Conservation (phyloP, 2,329 filamentous ascomycete species). For the Fusarium kyushuense region DNA sequence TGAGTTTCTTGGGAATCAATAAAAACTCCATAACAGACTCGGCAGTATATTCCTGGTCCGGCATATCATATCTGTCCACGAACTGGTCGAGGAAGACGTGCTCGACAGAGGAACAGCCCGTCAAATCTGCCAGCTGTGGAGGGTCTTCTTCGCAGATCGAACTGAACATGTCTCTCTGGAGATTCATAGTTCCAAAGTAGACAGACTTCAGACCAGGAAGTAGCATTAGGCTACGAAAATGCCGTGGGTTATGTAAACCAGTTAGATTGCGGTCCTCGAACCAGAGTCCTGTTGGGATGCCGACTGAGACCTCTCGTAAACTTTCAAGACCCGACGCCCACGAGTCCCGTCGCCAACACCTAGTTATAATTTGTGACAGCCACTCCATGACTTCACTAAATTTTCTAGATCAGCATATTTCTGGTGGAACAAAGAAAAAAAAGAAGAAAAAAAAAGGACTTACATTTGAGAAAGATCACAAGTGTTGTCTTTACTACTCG, state of each 20-base stretch:
- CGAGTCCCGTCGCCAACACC: not conserved
- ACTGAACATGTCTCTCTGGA: not conserved
- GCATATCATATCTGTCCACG: not conserved
- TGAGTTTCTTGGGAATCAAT: not conserved
- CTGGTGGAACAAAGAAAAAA: not conserved
- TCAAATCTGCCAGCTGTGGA: not conserved
- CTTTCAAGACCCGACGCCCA: not conserved
- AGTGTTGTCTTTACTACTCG: not conserved
- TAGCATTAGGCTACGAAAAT: not conserved
- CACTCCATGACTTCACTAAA: not conserved
- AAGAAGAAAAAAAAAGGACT: not conserved
- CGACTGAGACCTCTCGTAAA: not conserved
- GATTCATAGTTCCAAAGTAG: not conserved
- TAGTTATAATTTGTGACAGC: not conserved
- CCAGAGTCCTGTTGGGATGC: not conserved
- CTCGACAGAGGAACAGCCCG: not conserved
- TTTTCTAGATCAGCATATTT: not conserved
- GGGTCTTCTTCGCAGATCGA: not conserved
- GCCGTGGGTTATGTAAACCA: accelerated
- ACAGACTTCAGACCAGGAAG: not conserved
- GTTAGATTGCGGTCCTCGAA: not conserved
- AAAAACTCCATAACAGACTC: not conserved
- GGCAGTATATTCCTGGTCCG: not conserved
- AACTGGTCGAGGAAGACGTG: not conserved
- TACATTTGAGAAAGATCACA: accelerated